Evolutionary conservation across 345 rosid species (phyloP).

Genomic region (Eucalyptus regnans): DNA sequence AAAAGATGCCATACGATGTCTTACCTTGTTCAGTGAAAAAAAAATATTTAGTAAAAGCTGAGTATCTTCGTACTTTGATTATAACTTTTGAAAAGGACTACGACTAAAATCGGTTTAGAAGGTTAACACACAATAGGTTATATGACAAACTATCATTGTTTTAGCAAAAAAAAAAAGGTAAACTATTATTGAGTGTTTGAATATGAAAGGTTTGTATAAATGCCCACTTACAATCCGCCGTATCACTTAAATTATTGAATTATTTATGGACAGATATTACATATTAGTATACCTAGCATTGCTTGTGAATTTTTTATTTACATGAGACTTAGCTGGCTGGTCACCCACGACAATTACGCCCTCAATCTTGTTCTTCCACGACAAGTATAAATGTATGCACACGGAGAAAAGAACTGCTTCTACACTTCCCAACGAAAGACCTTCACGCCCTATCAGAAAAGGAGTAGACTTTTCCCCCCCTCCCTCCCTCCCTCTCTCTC

Average conservation of each 20-base stretch:
- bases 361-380: not conserved
- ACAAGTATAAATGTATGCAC: not conserved
- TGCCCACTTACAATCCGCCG: rapidly evolving
- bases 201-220: not conserved
- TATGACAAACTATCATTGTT: not conserved
- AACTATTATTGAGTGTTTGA: not conserved
- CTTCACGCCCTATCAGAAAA: not conserved
- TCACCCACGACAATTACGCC: not conserved
- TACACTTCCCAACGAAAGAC: not conserved
- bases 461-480: not conserved
- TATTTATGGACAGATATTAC: not conserved
- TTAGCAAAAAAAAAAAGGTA: no score
- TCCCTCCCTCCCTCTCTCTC: not conserved
- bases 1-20: not conserved
- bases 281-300: not conserved
- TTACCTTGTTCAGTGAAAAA: not conserved
- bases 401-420: not conserved
- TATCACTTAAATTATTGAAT: not conserved
- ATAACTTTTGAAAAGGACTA: not conserved
- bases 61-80: not conserved
- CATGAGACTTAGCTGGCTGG: not conserved
- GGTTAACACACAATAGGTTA: not conserved
- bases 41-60: not conserved
- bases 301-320: not conserved
- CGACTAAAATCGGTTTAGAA: not conserved